Evolutionary conservation across 2,329 filamentous ascomycete species (phyloP), one percentile per base, ranked within the genome.

Genomic region (Trichoderma sp.): DNA sequence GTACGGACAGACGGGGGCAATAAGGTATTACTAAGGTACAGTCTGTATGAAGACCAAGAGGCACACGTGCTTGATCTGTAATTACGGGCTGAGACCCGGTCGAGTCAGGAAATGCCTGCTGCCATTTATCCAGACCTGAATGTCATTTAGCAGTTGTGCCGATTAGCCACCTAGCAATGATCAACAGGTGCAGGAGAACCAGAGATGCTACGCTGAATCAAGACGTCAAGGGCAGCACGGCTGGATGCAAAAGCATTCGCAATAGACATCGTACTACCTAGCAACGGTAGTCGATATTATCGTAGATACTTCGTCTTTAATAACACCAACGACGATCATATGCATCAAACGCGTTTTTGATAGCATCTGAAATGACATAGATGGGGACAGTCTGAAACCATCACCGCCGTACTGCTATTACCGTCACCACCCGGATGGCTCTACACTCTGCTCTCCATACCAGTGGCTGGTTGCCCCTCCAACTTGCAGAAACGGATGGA

Each of bases 381-480:
- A 39, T 39, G 12, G 34, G 9, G 34, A 39, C 12, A 10, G 34
- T 14, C 34, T 14, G 34, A 39, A 39, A 39, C 12, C 3, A 39
- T 14, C 34, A 39, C 12, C 12, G 12, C 12, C 12, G 14, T 14
- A 14, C 34, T 39, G 34, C 34, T 39, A 34, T 34, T 34, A 14
- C 34, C 34, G 12, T 39, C 34, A 39, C 34, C 34, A 39, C 34
- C 34, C 34, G 34, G 34, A 39, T 39, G 34, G 34, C 34, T 14
- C 34, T 14, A 12, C 12, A 10, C 34, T 39, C 34, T 39, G 34
- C 34, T 39, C 34, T 14, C 14, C 34, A 39, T 47, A 19, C 60
- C 60, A 62, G 50, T 41, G 30, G 50, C n/a, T 52, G 3, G 41
- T 63, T 54, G 14, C 60, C 60, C 60, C 50, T 55, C 60, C 60